These are phyloP conservation scores for Prorocentrum cordatum DNA, from an alignment of 169 alveolate genomes.

Conservation along the genomic window DNA sequence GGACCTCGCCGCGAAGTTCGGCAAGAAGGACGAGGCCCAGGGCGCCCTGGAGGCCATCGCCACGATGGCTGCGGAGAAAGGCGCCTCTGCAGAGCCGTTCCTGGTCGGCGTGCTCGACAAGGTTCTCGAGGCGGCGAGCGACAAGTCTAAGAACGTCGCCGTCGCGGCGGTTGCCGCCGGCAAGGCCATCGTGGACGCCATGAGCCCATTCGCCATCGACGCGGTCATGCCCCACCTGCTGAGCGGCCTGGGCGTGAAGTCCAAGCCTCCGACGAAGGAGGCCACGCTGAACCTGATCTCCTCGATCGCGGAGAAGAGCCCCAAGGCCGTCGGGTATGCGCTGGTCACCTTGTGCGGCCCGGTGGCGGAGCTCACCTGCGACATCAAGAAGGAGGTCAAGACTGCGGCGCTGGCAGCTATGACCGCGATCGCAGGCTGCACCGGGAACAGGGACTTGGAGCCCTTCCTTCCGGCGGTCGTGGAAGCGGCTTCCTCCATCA, in stretches of 20 bases:
- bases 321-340: constrained; percentile 44
- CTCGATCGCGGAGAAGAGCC: constrained; percentile 21
- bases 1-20: no score
- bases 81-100: constrained; percentile 50
- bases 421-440: constrained; percentile 53
- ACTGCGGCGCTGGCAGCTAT: constrained; percentile 43
- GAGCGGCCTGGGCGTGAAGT: constrained; percentile 38
- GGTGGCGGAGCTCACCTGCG: constrained; percentile 63
- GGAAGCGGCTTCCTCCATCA: constrained; percentile 42
- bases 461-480: constrained; percentile 48
- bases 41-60: constrained; percentile 26
- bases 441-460: constrained; percentile 63
- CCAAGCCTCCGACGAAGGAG: constrained; percentile 56
- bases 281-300: constrained; percentile 51
- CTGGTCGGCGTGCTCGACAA: constrained; percentile 20
- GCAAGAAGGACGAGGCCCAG: neutral
- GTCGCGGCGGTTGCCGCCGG: constrained; percentile 54
- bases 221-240: constrained; percentile 35
- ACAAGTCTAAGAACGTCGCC: constrained; percentile 48
- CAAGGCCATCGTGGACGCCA: constrained; percentile 22
- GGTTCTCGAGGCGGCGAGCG: constrained; percentile 6
- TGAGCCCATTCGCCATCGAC: constrained; percentile 36
- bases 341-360: no score
- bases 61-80: constrained; percentile 3
- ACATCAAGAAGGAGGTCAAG: constrained; percentile 69